Evolutionary conservation across 2,329 filamentous ascomycete genomes (phyloP), one percentile per base, ranked within the genome.

Genomic region (Colletotrichum orbiculare): DNA sequence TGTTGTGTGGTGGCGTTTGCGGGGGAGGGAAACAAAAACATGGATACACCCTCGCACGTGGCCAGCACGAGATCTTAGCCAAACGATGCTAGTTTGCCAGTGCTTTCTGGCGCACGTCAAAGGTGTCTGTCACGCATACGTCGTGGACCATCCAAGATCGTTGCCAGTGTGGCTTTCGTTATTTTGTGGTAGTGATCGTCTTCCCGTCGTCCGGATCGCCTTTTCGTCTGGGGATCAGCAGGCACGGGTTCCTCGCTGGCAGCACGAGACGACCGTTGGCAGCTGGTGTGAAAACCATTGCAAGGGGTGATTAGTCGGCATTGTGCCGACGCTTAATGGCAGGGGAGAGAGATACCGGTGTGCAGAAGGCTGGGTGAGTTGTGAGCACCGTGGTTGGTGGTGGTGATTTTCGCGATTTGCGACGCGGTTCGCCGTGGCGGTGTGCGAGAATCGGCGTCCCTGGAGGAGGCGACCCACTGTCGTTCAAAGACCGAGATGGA

Each of bases 201-300:
- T 59, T 53, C 47, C 56, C 56, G 56, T 59, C 56, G 56, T 59
- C 56, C 56, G 56, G 56, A 59, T 53, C 56, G 41, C n/a, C 39
- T 59, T 34, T 42, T 15, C 45, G 35, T 49, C 37, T 41, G 43
- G 37, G 45, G 54, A 57, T 57, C 45, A 57, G 45, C 54, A 49
- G 54, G 54, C 35, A 57, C 54, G 43, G 54, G 4, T 45, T 45
- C 3, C n/a, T n/a, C 9, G 10, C 17, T 11, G 25, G 2, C 13
- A 17, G 43, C 12, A 25, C 25, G 25, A 4, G 25, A 25, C 25
- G 4, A 5, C 25, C 25, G 1, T 25, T 25, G 25, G 25, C 25
- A 25, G 25, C 25, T 25, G 25, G 25, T 25, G 3, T 25, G 0
- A 25, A 25, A 25, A 25, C 4, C 4, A 25, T 25, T 25, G 25